A percentile compares a stretch with the other conserved stretches of the same genome.
Conservation (phyloP, 2,329 filamentous ascomycete species). For the Diplodia intermedia region DNA sequence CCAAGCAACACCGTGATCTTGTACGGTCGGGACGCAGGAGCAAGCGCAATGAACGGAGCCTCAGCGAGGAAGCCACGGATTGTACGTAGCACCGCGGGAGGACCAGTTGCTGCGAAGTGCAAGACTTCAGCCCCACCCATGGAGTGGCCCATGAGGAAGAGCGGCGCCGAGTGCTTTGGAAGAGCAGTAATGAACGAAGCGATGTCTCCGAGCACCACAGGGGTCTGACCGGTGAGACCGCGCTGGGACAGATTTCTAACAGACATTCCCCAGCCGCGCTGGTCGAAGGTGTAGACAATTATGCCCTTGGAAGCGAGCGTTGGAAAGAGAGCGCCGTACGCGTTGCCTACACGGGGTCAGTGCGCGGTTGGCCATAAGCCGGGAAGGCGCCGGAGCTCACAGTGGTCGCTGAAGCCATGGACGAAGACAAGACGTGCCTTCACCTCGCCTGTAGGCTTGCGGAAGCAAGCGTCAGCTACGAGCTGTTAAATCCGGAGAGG, state of each 20-base stretch:
- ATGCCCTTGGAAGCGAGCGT: conserved; percentile 74
- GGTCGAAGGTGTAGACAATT: conserved; percentile 79
- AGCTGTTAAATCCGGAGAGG: conserved; percentile 1
- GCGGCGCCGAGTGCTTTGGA: conserved; percentile 56
- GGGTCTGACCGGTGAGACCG: conserved; percentile 77
- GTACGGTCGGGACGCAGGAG: conserved; percentile 69
- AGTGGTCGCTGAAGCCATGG: conserved; percentile 89
- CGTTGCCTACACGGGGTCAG: conserved; percentile 60
- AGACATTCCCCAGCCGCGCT: conserved; percentile 85
- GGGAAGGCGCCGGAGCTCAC: conserved; percentile 42
- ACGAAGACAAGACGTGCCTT: conserved; percentile 80
- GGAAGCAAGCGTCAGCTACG: conserved; percentile 30
- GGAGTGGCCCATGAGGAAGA: conserved; percentile 88
- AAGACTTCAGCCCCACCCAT: conserved; percentile 87
- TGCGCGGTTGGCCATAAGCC: not conserved
- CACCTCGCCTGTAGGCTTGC: conserved; percentile 61
- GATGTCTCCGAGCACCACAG: conserved; percentile 76
- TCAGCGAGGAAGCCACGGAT: conserved; percentile 78
- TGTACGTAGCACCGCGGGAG: conserved; percentile 60
- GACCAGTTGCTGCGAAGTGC: conserved; percentile 60
- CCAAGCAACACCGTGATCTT: conserved; percentile 69
- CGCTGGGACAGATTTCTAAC: conserved; percentile 66
- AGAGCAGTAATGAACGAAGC: conserved; percentile 73
- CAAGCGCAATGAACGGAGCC: conserved; percentile 79
- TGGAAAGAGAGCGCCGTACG: conserved; percentile 77